Percentiles rank a stretch among this genome's conserved stretches.
Conservation (phyloP, 1,284 basidiomycete species). For the Boletus mariae region DNA sequence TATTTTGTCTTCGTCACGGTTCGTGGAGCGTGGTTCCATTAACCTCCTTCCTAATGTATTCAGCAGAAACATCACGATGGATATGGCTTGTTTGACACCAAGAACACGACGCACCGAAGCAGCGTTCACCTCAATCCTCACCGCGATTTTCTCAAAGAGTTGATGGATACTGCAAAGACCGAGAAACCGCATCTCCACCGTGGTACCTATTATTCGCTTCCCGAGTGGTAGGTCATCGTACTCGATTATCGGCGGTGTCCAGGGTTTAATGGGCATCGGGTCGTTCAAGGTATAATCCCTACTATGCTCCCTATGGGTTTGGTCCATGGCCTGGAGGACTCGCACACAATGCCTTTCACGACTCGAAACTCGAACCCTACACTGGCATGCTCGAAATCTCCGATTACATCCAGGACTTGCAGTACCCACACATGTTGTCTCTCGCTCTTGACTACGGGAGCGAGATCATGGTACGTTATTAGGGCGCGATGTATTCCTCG, state of each 20-base stretch:
- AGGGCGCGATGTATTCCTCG: neutral
- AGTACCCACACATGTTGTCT: constrained; percentile 54
- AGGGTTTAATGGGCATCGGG: neutral
- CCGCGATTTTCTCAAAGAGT: constrained; percentile 51
- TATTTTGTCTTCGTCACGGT: constrained; percentile 61
- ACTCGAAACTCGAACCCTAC: constrained; percentile 49
- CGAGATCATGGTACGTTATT: constrained; percentile 49
- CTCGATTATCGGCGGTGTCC: neutral
- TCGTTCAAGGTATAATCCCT: constrained; percentile 47
- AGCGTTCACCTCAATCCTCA: constrained; percentile 48
- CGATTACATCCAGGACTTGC: constrained; percentile 53
- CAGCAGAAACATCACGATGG: constrained; percentile 48
- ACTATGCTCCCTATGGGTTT: constrained; percentile 51
- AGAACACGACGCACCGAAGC: constrained; percentile 47
- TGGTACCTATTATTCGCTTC: constrained; percentile 51
- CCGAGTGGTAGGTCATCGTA: constrained; percentile 43
- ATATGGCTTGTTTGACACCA: constrained; percentile 52
- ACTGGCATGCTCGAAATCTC: constrained; percentile 47
- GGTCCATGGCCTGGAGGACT: constrained; percentile 50
- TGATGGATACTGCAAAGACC: constrained; percentile 47
- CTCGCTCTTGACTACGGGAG: constrained; percentile 49
- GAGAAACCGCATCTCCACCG: constrained; percentile 49
- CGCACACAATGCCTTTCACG: constrained; percentile 50
- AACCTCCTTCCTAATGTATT: constrained; percentile 1
- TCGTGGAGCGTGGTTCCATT: constrained; percentile 9